Evolutionary conservation across 116 monocot genomes (phyloP), one percentile per base, ranked within the genome.

Genomic region (Dioscorea cayenensis): DNA sequence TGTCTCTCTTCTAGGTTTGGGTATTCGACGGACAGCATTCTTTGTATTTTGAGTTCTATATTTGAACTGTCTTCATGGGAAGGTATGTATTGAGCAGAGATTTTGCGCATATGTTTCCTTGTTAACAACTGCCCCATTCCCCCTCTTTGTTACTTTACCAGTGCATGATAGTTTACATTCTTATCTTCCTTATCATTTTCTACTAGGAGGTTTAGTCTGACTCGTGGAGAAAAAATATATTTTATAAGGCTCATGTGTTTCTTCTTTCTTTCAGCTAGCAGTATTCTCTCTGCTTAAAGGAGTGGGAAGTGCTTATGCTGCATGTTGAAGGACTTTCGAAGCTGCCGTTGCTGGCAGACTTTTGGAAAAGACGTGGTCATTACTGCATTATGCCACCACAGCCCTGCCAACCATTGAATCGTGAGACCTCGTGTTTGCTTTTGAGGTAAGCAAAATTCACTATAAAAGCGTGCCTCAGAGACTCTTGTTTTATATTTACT

Each of bases 51-150:
- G 76, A 77, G 63, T 63, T 87, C 83, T 51, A 78, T 75, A 17
- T 74, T 92, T 21, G 79, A 76, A 67, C 78, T 84, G 66, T 80
- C 89, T 8, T 80, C 87, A n/a, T 80, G 92, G 87, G 23, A 92
- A 92, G 92, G 95, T 95, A 29, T 61, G 88, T 77, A 19, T 55
- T 69, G 16, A 65, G 19, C 9, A 28, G n/a, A 63, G 4, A 62
- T 70, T 1, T 2, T 2, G 3, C 32, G 3, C 32, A 32, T 32
- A 2, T 32, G 32, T 32, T 32, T 32, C 32, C 32, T 32, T 32
- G 32, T 70, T 36, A 49, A 19, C n/a, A n/a, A n/a, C n/a, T 25
- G 19, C 18, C 50, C 43, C 27, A 23, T 35, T 66, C 36, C 16
- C 11, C 29, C 36, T 36, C 32, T 29, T 36, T 18, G 9, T 16